Conservation (phyloP, 1,284 basidiomycete species). For the Chalciporus sp. region DNA sequence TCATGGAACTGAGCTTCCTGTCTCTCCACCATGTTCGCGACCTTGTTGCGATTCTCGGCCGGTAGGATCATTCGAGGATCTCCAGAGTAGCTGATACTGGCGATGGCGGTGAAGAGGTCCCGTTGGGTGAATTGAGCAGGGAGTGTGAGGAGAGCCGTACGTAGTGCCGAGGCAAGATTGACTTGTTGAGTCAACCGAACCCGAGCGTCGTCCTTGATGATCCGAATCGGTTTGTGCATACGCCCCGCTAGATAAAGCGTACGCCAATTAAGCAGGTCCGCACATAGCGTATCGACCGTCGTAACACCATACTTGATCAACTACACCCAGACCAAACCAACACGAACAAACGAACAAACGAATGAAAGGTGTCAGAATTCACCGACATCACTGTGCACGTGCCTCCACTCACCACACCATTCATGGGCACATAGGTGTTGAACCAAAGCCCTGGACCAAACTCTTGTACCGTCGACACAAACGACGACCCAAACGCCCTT, state of each 20-base stretch:
- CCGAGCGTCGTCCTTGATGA: constrained; percentile 85
- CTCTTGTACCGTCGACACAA: constrained; percentile 78
- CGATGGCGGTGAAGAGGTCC: constrained; percentile 84
- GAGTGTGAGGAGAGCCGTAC: constrained; percentile 77
- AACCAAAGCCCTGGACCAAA: constrained; percentile 94
- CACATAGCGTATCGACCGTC: constrained; percentile 85
- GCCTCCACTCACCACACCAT: constrained; percentile 70
- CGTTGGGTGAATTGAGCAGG: constrained; percentile 76
- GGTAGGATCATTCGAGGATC: constrained; percentile 95
- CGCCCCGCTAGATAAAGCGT: constrained; percentile 93
- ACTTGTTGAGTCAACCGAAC: constrained; percentile 92
- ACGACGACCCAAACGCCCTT: constrained; percentile 76
- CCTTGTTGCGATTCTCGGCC: constrained; percentile 93
- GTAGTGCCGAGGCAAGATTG: constrained; percentile 89
- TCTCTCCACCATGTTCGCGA: constrained; percentile 88
- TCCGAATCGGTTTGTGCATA: constrained; percentile 95
- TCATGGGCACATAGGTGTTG: constrained; percentile 85
- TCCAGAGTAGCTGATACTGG: constrained; percentile 85
- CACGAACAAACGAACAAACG: not conserved
- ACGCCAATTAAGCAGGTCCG: constrained; percentile 91
- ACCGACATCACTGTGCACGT: constrained; percentile 3
- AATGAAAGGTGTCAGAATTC: not conserved
- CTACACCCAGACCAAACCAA: constrained; percentile 41
- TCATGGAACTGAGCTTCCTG: constrained; percentile 85
- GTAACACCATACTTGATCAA: constrained; percentile 98